Percentiles rank a stretch among this genome's conserved stretches.
These are phyloP conservation scores for Penicillium sp. DNA, from an alignment of 2,329 filamentous ascomycete genomes.

Conservation along the genomic window DNA sequence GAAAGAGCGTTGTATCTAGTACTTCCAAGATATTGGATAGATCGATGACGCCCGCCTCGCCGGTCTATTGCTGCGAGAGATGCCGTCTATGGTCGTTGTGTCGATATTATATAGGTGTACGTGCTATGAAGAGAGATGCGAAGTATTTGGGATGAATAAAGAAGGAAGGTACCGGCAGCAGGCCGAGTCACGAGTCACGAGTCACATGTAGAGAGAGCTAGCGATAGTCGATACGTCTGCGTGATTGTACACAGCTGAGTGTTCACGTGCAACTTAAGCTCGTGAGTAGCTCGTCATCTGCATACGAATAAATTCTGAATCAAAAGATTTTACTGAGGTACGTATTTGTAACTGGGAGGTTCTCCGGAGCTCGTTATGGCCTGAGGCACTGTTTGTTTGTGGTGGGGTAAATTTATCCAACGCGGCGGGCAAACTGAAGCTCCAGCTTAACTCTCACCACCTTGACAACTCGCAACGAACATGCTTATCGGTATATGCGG, in stretches of 20 bases:
- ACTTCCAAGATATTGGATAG: background rate
- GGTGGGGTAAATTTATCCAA: constrained; percentile 6
- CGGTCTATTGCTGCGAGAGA: background rate
- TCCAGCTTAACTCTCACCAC: background rate
- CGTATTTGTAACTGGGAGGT: too few relatives aligned
- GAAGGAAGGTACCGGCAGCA: constrained; percentile 1
- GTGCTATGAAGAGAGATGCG: background rate
- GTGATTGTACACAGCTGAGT: constrained; percentile 5
- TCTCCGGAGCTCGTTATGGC: background rate
- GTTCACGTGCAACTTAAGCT: background rate
- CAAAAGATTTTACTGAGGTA: too few relatives aligned
- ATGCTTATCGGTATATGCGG: constrained; percentile 54
- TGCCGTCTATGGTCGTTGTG: background rate
- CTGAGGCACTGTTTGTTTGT: constrained; percentile 6
- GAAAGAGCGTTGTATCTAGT: background rate
- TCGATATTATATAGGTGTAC: background rate
- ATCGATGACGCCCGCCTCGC: background rate
- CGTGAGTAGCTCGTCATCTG: background rate
- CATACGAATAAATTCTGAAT: background rate
- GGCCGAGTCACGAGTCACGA: constrained; percentile 7
- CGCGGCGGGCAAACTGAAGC: constrained; percentile 1
- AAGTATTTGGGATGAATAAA: background rate
- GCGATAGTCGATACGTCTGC: background rate
- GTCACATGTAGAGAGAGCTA: background rate
- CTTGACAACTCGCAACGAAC: constrained; percentile 25